Evolutionary conservation across 1,284 basidiomycete genomes (phyloP), one percentile per base, ranked within the genome.

Genomic region (Ganoderma resinaceum): DNA sequence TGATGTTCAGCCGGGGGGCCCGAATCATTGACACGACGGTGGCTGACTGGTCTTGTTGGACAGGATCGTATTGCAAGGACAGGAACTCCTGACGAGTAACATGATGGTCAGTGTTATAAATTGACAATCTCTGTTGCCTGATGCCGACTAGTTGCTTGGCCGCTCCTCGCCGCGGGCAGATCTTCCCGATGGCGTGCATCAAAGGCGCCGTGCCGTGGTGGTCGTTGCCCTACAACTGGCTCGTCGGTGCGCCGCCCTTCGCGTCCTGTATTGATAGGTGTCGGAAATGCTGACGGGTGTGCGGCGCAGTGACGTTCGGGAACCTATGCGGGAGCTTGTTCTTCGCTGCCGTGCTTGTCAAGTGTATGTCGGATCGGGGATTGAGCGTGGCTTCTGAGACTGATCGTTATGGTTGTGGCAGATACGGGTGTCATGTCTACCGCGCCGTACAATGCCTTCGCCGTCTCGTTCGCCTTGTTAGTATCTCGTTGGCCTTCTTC

Each of bases 281-380:
- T 53, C 59, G 55, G 31, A 18, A 11, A 38, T 6, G 29, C 62
- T 66, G 46, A 59, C 29, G 33, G 46, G 9, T 18, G 26, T 31
- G 20, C 62, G 35, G 14, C 40, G 26, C 7, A 92, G 91, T 91
- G 11, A 86, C 87, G 23, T 89, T 91, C 69, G 92, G 92, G 31
- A 94, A 94, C 74, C 83, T 94, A 20, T 81, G 81, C 23, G 92
- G 92, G 42, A 90, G 90, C 69, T 80, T 94, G 14, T 90, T 93
- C 80, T 92, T 92, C 73, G 91, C 83, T 2, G 89, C 86, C 16
- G 81, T 94, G 62, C 83, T 94, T 57, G 86, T 88, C 14, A 87
- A 87, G 75, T 89, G 91, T 91, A 75, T 66, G 87, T 75, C 12
- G 20, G 40, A 42, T 53, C 18, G 31, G 55, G 33, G 20, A 52